Base-by-base conservation (phyloP, 495 filamentous ascomycete species). In the Trichoderma reesei region DNA sequence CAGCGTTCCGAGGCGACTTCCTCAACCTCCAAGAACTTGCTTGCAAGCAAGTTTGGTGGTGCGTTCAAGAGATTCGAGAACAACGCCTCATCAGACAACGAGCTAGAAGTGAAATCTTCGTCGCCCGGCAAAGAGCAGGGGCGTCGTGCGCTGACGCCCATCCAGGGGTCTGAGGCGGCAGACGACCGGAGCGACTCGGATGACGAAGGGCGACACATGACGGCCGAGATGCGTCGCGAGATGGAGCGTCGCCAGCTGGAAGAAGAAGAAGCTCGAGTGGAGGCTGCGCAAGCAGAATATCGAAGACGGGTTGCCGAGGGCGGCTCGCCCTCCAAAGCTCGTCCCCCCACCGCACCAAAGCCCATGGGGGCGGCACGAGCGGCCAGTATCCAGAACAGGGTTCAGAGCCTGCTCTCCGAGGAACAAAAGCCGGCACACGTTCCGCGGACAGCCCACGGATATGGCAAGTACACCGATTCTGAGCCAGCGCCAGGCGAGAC, bases 61-160 rank as follows among this genome's bases (percentile, higher is more conserved):
- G 93, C 95, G 4, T 98, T 98, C 78, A 88, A 92, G 66, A 84
- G 90, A 5, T 98, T 98, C 68, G 94, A 98, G 71, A 82, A 82
- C 31, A 84, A 83, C 66, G 77, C 75, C 61, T 70, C 74, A 39
- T 81, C 80, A 18, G 67, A 72, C 67, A 79, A 80, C 41, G 72
- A 68, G 33, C 74, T 74, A 18, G 76, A 72, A 41, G 73, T 71
- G 33, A 78, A 80, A 67, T 81, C 80, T 34, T 83, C 84, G 37
- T 86, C 83, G 38, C 84, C 82, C 1, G 67, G 81, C 10, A 80
- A 80, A 64, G 80, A 83, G 26, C 68, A 77, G 31, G 80, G 78
- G n/a, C 74, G 78, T 46, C 75, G 76, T 56, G 79, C 81, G 48
- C 74, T 90, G 37, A 90, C 90, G 26, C 85, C 89, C 14, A 90